These are phyloP conservation scores for Notholithocarpus densiflorus DNA, from an alignment of 306 rosid species.

Conservation along the genomic window DNA sequence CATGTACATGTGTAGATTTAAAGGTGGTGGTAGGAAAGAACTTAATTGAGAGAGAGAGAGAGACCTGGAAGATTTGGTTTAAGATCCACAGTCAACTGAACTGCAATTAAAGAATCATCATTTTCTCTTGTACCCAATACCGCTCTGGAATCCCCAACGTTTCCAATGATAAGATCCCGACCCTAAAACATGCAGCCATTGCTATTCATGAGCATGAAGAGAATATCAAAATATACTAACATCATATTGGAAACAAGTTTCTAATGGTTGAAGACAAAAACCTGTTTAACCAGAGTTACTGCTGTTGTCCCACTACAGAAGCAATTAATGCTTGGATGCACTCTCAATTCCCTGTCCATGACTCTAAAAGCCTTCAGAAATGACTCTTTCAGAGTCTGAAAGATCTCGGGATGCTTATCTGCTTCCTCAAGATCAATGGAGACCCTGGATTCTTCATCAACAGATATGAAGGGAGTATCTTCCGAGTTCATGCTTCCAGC, in stretches of 20 bases:
- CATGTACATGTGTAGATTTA: slow-evolving; percentile 2
- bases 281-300: slow-evolving; percentile 91
- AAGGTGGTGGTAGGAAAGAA: background rate
- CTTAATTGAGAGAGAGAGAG: slow-evolving; percentile 11
- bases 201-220: slow-evolving; percentile 23
- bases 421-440: slow-evolving; percentile 59
- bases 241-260: slow-evolving; percentile 1
- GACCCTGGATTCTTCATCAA: slow-evolving; percentile 61
- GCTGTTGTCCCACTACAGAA: slow-evolving; percentile 99
- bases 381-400: slow-evolving; percentile 74
- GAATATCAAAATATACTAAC: slow-evolving; percentile 13
- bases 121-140: slow-evolving; percentile 81
- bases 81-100: slow-evolving; percentile 97
- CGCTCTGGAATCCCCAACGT: slow-evolving; percentile 97
- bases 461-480: slow-evolving; percentile 53
- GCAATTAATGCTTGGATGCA: slow-evolving; percentile 67
- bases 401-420: slow-evolving; percentile 68
- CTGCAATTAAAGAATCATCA: slow-evolving; percentile 57
- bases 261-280: slow-evolving; percentile 16
- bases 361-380: slow-evolving; percentile 80
- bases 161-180: slow-evolving; percentile 74
- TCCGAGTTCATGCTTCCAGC: slow-evolving; percentile 70
- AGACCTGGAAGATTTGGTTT: slow-evolving; percentile 98
- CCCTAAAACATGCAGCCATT: slow-evolving; percentile 54
- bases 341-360: slow-evolving; percentile 89